A percentile compares a stretch with the other conserved stretches of the same genome.
Evolutionary conservation across 495 filamentous ascomycete species (phyloP).

Genomic region (Pseudotulostoma volvatum): DNA sequence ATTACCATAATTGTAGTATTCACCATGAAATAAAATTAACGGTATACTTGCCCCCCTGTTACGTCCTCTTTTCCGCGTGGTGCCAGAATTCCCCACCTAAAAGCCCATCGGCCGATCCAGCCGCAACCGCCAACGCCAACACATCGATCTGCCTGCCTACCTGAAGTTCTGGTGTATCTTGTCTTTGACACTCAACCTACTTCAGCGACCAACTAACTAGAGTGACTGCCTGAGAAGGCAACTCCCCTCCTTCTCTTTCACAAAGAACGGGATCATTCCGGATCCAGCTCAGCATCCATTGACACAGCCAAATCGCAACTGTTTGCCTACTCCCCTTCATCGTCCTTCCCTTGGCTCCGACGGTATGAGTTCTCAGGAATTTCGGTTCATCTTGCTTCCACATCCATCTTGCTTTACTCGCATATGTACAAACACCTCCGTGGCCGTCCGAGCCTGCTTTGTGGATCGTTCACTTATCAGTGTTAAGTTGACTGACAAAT

Average conservation of each 20-base stretch:
- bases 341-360: constrained; percentile 3
- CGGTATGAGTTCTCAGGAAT: constrained; percentile 1
- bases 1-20: too few relatives aligned
- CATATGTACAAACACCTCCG: background rate
- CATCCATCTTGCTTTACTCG: background rate
- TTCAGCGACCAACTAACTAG: background rate
- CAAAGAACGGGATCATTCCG: too few relatives aligned
- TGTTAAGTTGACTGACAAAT: background rate
- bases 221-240: background rate
- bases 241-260: background rate
- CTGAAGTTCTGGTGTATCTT: background rate
- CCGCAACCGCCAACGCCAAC: too few relatives aligned
- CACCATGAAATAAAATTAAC: too few relatives aligned
- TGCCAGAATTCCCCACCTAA: too few relatives aligned
- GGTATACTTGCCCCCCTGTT: too few relatives aligned
- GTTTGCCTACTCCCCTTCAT: constrained; percentile 1
- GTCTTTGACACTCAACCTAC: background rate
- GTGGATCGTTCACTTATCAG: background rate
- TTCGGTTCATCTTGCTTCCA: too few relatives aligned
- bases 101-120: too few relatives aligned
- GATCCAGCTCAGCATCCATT: background rate
- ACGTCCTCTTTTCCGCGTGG: too few relatives aligned
- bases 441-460: background rate
- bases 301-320: background rate
- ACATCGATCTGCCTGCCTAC: background rate